Evolutionary conservation across 2,329 filamentous ascomycete species (phyloP).

Genomic region (Cercospora berteroae): DNA sequence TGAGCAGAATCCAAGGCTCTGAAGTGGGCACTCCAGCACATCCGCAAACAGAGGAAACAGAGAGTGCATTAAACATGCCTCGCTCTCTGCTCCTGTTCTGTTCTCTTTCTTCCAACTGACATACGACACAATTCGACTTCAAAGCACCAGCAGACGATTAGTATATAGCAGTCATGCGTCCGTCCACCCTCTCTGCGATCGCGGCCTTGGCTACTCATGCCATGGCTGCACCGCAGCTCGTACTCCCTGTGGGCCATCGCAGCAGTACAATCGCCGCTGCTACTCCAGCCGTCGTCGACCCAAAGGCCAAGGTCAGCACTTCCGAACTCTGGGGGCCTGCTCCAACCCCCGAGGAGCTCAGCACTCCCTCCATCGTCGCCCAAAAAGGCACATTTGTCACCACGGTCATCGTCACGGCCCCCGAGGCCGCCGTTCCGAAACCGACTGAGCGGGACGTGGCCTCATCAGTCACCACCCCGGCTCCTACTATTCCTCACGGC

Average conservation of each 20-base stretch:
- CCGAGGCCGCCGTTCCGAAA: too few species aligned
- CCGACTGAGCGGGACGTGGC: neutral
- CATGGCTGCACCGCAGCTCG: neutral
- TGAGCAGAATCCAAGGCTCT: neutral
- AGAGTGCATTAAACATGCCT: neutral
- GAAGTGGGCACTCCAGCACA: neutral
- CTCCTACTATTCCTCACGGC: neutral
- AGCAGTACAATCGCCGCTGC: neutral
- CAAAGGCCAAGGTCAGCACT: neutral
- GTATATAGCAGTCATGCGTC: neutral
- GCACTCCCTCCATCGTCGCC: neutral
- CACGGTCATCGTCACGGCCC: too few species aligned
- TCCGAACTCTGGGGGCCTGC: neutral
- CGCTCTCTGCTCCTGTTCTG: neutral
- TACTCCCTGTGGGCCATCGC: neutral
- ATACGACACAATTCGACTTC: neutral
- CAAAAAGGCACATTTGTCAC: too few species aligned
- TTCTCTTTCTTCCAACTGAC: neutral
- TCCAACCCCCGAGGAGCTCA: neutral
- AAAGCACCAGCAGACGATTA: neutral
- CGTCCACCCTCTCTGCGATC: neutral
- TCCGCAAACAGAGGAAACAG: neutral
- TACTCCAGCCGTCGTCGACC: neutral
- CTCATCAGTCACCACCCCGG: neutral
- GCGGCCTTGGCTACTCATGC: neutral